Percentiles rank a stretch among this genome's conserved stretches.
These are phyloP conservation scores for Lasiodiplodia sp. DNA, from an alignment of 2,329 filamentous ascomycete genomes.

Conservation along the genomic window DNA sequence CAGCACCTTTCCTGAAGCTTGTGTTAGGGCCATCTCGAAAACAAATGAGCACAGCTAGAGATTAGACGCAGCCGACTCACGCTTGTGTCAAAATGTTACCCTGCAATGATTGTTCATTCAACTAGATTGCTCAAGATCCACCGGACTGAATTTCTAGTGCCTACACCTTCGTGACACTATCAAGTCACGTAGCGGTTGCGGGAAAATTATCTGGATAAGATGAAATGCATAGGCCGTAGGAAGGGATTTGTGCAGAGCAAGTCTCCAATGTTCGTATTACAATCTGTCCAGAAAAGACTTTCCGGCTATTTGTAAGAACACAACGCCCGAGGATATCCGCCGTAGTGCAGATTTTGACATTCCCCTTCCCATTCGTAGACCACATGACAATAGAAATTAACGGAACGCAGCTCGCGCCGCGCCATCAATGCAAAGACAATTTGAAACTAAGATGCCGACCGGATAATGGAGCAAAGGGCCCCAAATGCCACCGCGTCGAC, in stretches of 20 bases:
- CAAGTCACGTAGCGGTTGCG: not conserved
- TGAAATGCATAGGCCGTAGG: not conserved
- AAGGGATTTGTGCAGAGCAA: conserved; percentile 1
- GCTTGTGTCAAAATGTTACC: no score
- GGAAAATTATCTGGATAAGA: not conserved
- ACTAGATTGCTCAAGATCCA: not conserved
- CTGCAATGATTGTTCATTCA: not conserved
- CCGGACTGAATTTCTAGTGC: not conserved
- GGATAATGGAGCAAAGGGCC: not conserved
- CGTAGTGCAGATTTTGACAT: conserved; percentile 11
- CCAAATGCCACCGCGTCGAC: conserved; percentile 19
- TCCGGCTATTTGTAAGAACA: conserved; percentile 15
- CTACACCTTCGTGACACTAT: not conserved
- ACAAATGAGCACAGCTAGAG: no score
- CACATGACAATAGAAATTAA: conserved; percentile 24
- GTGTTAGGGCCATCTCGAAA: no score
- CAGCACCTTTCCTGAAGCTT: no score
- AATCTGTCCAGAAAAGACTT: not conserved
- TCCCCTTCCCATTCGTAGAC: conserved; percentile 21
- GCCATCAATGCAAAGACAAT: not conserved
- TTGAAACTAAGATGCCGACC: conserved; percentile 8
- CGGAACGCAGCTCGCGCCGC: not conserved
- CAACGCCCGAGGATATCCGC: not conserved
- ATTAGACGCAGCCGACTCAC: no score
- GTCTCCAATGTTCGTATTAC: conserved; percentile 8